phyloP scores from a whole-genome alignment of 169 alveolate species.

The Miamiensis avidus region DNA sequence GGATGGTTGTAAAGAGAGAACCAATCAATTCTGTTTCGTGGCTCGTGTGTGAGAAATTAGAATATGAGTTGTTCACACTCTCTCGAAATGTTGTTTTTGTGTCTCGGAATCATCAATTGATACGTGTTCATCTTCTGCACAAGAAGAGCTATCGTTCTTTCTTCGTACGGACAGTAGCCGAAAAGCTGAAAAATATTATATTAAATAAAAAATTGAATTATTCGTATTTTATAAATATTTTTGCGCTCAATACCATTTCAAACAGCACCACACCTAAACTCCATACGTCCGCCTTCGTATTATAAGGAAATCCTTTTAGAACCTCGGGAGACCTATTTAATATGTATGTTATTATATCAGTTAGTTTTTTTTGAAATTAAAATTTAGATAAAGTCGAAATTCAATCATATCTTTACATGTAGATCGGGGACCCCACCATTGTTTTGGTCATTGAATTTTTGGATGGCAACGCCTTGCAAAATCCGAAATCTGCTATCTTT shows the following conservation, averaged over 20 bases:
- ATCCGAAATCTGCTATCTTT: conserved; percentile 52
- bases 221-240: conserved; percentile 21
- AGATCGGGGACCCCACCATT: conserved; percentile 48
- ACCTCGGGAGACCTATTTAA: conserved; percentile 78
- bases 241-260: conserved; percentile 44
- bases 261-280: conserved; percentile 75
- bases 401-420: not conserved
- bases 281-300: conserved; percentile 82
- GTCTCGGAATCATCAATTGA: conserved; percentile 15
- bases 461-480: conserved; percentile 38
- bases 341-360: too few relatives aligned
- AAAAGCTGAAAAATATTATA: not conserved
- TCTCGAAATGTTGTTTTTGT: conserved; percentile 12
- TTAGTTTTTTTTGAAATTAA: too few relatives aligned
- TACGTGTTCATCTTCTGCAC: conserved; percentile 1
- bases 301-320: conserved; percentile 64
- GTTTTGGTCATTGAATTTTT: conserved; percentile 31
- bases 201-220: too few relatives aligned
- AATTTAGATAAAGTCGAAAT: too few relatives aligned
- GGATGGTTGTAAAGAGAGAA: not conserved
- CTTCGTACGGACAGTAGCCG: conserved; percentile 26
- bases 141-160: not conserved
- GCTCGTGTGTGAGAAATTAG: conserved; percentile 33
- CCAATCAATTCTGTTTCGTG: conserved; percentile 41
- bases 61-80: conserved; percentile 13